phyloP scores from a whole-genome alignment of 371 early-diverging fungal species.

The Mortierella sp. region DNA sequence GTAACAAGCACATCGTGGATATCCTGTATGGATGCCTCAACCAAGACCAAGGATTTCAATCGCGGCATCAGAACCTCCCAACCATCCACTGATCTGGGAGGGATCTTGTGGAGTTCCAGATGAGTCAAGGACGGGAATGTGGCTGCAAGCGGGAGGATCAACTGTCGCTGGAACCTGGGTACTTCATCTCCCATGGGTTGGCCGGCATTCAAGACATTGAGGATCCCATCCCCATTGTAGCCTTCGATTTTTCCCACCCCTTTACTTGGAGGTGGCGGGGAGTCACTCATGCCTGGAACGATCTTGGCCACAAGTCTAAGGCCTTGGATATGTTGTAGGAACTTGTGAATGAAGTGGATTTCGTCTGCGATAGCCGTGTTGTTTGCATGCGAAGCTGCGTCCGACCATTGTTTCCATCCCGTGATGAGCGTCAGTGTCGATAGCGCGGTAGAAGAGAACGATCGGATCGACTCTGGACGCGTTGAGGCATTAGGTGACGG shows the following conservation, averaged over 20 bases:
- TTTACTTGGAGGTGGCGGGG: slow-evolving; percentile 23
- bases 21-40: slow-evolving; percentile 60
- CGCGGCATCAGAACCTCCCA: slow-evolving; percentile 58
- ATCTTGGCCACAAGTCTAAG: slow-evolving; percentile 58
- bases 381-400: slow-evolving; percentile 34
- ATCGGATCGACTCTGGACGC: slow-evolving; percentile 59
- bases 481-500: slow-evolving; percentile 54
- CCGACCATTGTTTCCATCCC: slow-evolving; percentile 72
- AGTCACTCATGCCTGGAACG: slow-evolving; percentile 19
- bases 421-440: slow-evolving; percentile 68
- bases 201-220: slow-evolving; percentile 31
- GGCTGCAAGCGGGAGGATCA: slow-evolving; percentile 52
- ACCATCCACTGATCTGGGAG: slow-evolving; percentile 58
- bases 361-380: slow-evolving; percentile 60
- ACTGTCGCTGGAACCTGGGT: not conserved
- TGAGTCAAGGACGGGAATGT: slow-evolving; percentile 60
- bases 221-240: slow-evolving; percentile 55
- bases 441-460: slow-evolving; percentile 65
- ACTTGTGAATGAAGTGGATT: slow-evolving; percentile 62
- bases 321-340: slow-evolving; percentile 58
- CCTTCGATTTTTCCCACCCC: slow-evolving; percentile 57
- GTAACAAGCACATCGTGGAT: slow-evolving; percentile 56
- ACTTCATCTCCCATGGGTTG: not conserved
- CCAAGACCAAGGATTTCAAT: slow-evolving; percentile 60
- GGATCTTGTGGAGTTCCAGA: slow-evolving; percentile 63